A percentile compares a stretch with the other conserved stretches of the same genome.
These are phyloP conservation scores for Rozella allomycis DNA, from an alignment of 371 early-diverging fungal genomes.

Conservation along the genomic window DNA sequence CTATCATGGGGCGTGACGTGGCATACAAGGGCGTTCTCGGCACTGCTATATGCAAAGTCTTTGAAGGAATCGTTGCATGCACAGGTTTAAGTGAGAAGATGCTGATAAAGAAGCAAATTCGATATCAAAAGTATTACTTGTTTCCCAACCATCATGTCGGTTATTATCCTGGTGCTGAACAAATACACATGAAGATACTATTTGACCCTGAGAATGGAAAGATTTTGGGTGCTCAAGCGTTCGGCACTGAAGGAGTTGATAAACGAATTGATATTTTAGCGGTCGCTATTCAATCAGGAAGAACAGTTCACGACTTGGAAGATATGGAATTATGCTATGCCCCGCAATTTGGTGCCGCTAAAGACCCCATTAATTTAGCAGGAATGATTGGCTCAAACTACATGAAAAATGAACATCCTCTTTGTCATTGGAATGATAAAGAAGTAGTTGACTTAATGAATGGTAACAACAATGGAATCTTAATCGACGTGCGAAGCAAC, in stretches of 20 bases:
- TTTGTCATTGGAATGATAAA: too few species aligned
- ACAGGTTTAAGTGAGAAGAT: conserved; percentile 1
- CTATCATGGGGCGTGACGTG: neutral
- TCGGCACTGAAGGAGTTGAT: neutral
- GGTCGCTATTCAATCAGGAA: neutral
- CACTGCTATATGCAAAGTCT: neutral
- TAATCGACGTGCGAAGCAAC: too few species aligned
- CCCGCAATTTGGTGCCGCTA: conserved; percentile 1
- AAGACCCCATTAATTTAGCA: conserved; percentile 1
- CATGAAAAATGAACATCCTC: too few species aligned
- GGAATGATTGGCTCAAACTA: too few species aligned
- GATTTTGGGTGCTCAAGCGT: conserved; percentile 1
- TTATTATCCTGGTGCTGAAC: neutral
- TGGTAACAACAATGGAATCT: too few species aligned
- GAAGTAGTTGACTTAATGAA: too few species aligned
- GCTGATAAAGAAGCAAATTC: neutral
- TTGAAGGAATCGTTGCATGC: neutral
- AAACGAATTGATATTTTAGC: conserved; percentile 1
- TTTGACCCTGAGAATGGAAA: neutral
- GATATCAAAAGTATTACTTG: neutral
- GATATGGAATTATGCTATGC: conserved; percentile 1
- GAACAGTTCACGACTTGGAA: conserved; percentile 1
- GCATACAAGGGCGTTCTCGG: neutral
- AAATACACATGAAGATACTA: too few species aligned
- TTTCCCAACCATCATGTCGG: neutral